Evolutionary conservation across 2,329 filamentous ascomycete species (phyloP), one percentile per base, ranked within the genome.

Genomic region (Pestalotiopsis sp.): DNA sequence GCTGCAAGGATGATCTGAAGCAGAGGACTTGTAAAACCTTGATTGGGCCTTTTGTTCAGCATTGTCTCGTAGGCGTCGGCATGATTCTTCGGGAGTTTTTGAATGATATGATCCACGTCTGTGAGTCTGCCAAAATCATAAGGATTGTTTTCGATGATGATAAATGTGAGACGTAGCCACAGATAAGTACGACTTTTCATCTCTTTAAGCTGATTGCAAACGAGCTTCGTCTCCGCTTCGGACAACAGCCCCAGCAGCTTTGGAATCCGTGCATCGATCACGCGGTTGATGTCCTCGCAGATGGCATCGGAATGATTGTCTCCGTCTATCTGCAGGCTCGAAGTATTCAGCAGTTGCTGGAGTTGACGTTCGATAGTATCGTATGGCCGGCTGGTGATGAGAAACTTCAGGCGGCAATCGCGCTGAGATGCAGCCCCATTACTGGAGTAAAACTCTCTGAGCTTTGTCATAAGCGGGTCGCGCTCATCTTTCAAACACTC

Each of bases 331-430:
- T 11, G 27, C 25, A 66, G 14, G 27, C 11, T 49, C 38, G 38
- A 27, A 20, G 40, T 12, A 3, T 49, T 45, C 20, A 25, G 17
- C 11, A 65, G 41, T 4, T 12, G 23, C 1, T 14, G 27, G 12
- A 65, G 23, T 13, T 31, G 59, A 31, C 2, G 4, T 17, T 66
- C 65, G 31, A 66, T 59, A 11, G 14, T 14, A 40, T 66, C 49
- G 36, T 66, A 60, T 1, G 65, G 65, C 17, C 65, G 52, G 38
- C 65, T 59, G 3, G 65, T 66, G 14, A 66, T 31, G n/a, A 66
- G 31, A 17, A 66, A 60, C 31, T 66, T 66, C 12, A 66, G 38
- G 25, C 56, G 56, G 20, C 65, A 66, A 12, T n/a, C 17, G 57
- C 57, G 57, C 5, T 23, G 57, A 13, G 57, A 7, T n/a, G 23